These are phyloP conservation scores for Venturia asperata DNA, from an alignment of 2,329 filamentous ascomycete species.

Conservation along the genomic window DNA sequence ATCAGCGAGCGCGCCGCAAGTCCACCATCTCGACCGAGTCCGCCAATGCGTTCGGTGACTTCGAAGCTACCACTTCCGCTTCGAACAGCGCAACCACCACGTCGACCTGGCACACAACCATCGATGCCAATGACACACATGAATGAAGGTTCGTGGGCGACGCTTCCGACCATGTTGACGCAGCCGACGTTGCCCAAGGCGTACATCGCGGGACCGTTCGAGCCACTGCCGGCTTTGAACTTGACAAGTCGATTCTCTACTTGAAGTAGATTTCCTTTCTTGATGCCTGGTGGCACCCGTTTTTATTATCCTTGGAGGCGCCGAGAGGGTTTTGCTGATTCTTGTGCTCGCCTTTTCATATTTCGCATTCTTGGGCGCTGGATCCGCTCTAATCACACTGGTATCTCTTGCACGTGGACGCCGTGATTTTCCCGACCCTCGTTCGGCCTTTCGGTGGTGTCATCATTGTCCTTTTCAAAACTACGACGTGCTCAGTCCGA, in stretches of 20 bases:
- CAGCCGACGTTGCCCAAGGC: background rate
- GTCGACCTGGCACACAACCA: background rate
- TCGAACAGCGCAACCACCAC: background rate
- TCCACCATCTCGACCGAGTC: background rate
- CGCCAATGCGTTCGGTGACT: background rate
- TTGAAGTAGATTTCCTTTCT: background rate
- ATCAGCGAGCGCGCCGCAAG: background rate
- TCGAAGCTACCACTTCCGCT: background rate
- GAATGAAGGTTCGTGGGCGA: background rate
- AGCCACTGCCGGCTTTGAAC: background rate
- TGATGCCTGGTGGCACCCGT: no score
- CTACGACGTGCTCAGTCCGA: background rate
- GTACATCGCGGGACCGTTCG: background rate
- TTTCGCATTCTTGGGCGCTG: background rate
- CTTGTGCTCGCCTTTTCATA: background rate
- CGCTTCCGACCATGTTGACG: background rate
- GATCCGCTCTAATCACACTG: background rate
- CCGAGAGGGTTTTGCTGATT: background rate
- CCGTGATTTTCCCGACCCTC: no score
- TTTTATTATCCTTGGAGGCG: no score
- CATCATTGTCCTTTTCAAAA: background rate
- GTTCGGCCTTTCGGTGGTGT: no score
- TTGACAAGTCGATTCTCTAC: background rate
- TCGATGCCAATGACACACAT: slow-evolving; percentile 1
- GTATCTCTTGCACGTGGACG: background rate